Percentiles rank a stretch among this genome's conserved stretches.
Evolutionary conservation across 257 asterid species (phyloP).

Genomic region (Solanum tarijense): DNA sequence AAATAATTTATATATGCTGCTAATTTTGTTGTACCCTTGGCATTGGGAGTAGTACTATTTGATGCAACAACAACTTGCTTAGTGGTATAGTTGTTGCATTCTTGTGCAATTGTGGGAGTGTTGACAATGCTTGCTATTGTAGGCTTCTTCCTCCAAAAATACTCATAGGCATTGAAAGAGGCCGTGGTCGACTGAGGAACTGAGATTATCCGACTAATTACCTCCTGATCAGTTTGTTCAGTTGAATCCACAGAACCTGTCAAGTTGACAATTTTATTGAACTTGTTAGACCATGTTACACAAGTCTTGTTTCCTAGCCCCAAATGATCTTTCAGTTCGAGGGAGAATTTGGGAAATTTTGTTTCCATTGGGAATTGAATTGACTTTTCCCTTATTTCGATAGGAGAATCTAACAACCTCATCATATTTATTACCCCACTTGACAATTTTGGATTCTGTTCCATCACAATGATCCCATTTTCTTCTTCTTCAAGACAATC

Average conservation of each 20-base stretch:
- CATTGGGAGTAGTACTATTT: neutral
- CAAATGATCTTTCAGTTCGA: neutral
- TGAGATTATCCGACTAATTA: neutral
- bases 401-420: neutral
- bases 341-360: neutral
- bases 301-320: neutral
- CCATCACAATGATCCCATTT: neutral
- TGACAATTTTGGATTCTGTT: conserved; percentile 12
- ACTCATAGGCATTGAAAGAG: neutral
- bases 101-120: neutral
- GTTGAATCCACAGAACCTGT: neutral
- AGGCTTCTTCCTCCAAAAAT: neutral
- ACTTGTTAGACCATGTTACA: neutral
- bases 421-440: conserved; percentile 26
- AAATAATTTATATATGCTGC: neutral
- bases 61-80: neutral
- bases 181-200: neutral
- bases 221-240: neutral
- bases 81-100: neutral
- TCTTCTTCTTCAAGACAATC: neutral
- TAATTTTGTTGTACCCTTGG: neutral
- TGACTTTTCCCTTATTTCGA: neutral
- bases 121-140: neutral
- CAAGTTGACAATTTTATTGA: neutral
- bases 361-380: neutral